Percentiles rank a stretch among this genome's conserved stretches.
Evolutionary conservation across 192 early-diverging fungal species (phyloP).

Genomic region (Linnemannia zychae): DNA sequence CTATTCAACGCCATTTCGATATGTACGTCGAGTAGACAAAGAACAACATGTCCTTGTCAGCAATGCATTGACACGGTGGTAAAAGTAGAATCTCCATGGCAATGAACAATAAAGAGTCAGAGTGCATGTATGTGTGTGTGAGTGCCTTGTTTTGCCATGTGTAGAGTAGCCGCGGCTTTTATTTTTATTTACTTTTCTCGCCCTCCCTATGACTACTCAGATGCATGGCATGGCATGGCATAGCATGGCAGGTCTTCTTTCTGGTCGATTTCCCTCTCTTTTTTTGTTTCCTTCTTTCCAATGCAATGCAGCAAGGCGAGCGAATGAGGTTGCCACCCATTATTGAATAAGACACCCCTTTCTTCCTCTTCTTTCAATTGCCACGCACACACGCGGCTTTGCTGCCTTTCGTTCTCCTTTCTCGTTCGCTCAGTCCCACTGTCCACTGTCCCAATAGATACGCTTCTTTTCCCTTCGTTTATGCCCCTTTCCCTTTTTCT

Average conservation of each 20-base stretch:
- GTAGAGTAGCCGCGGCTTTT: too few species aligned
- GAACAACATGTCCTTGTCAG: background rate
- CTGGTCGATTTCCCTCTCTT: too few species aligned
- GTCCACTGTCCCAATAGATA: background rate
- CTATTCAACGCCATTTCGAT: background rate
- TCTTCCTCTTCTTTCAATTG: background rate
- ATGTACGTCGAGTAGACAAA: too few species aligned
- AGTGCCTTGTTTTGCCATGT: too few species aligned
- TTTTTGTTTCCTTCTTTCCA: too few species aligned
- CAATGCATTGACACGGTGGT: background rate
- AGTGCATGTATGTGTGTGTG: background rate
- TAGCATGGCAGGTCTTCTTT: too few species aligned
- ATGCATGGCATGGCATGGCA: too few species aligned
- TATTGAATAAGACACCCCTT: too few species aligned
- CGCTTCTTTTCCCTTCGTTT: background rate
- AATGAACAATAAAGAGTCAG: background rate
- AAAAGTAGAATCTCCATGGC: background rate
- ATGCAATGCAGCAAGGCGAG: too few species aligned
- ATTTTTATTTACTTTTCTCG: too few species aligned
- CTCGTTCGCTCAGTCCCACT: background rate
- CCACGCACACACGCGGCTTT: slow-evolving; percentile 16
- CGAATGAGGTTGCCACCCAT: too few species aligned
- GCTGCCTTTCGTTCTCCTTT: background rate
- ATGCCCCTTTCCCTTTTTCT: slow-evolving; percentile 3
- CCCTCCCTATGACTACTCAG: too few species aligned